phyloP scores from a whole-genome alignment of 1,284 basidiomycete species.

The Fomitopsis schrenkii region DNA sequence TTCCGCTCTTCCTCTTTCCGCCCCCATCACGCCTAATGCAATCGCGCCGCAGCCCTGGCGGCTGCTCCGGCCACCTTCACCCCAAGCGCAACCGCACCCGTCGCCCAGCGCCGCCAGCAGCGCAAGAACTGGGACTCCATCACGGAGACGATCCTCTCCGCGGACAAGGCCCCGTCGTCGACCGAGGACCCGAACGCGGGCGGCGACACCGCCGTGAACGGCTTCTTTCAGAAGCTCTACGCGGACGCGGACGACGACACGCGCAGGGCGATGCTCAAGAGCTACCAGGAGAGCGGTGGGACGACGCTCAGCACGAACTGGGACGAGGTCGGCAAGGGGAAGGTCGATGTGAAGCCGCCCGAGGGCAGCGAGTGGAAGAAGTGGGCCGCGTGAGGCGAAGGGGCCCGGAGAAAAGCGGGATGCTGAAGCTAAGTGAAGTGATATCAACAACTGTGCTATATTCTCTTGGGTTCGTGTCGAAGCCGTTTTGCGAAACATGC shows the following conservation, averaged over 20 bases:
- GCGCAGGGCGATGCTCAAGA: slow-evolving; percentile 93
- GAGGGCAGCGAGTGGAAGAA: slow-evolving; percentile 78
- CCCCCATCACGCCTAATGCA: not conserved
- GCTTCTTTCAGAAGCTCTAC: slow-evolving; percentile 84
- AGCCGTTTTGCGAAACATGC: not conserved
- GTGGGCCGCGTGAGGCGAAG: slow-evolving; percentile 38
- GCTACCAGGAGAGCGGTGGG: slow-evolving; percentile 87
- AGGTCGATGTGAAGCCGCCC: slow-evolving; percentile 76
- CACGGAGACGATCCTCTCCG: slow-evolving; percentile 58
- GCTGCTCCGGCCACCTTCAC: slow-evolving; percentile 29
- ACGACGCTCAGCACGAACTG: slow-evolving; percentile 94
- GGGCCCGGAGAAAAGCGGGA: not conserved
- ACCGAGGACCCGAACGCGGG: slow-evolving; percentile 81
- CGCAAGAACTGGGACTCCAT: slow-evolving; percentile 84
- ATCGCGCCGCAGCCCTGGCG: not conserved
- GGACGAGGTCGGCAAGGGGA: slow-evolving; percentile 74
- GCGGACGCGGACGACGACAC: slow-evolving; percentile 86
- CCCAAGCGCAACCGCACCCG: slow-evolving; percentile 24
- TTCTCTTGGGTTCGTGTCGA: not conserved
- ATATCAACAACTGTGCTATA: not conserved
- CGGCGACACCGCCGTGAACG: slow-evolving; percentile 73
- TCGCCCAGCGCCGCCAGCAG: slow-evolving; percentile 29
- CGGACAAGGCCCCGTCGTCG: slow-evolving; percentile 58
- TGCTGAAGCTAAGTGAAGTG: not conserved
- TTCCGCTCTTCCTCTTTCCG: slow-evolving; percentile 5